These are phyloP conservation scores for Russula emetica DNA, from an alignment of 768 basidiomycete species.

Conservation along the genomic window DNA sequence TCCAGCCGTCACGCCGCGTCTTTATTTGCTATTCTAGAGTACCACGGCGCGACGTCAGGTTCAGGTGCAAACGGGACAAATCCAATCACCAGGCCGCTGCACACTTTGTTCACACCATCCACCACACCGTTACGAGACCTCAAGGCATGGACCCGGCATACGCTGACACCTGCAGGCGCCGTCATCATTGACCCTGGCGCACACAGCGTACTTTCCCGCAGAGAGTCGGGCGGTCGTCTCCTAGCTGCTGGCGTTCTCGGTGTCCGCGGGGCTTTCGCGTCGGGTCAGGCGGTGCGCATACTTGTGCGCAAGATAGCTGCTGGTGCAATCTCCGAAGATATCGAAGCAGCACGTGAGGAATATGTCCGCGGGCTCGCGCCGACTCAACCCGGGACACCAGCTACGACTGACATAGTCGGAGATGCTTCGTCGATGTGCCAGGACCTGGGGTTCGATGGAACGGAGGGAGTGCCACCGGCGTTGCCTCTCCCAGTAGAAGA, in stretches of 20 bases:
- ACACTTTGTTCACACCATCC: constrained; percentile 84
- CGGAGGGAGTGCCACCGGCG: constrained; percentile 26
- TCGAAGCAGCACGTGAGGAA: constrained; percentile 24
- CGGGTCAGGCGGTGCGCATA: constrained; percentile 90
- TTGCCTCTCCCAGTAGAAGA: constrained; percentile 33
- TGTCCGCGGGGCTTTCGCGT: constrained; percentile 85
- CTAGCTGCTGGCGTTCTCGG: constrained; percentile 89
- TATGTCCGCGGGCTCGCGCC: constrained; percentile 41
- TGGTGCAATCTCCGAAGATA: constrained; percentile 27
- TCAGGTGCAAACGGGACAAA: constrained; percentile 19
- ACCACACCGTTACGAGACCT: constrained; percentile 71
- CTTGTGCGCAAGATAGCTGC: constrained; percentile 46
- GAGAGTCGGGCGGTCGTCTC: constrained; percentile 85
- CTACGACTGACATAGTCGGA: constrained; percentile 36
- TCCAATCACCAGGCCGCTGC: constrained; percentile 55
- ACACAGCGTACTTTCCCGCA: constrained; percentile 74
- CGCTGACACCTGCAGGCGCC: constrained; percentile 81
- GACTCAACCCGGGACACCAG: constrained; percentile 56
- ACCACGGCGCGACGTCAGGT: constrained; percentile 41
- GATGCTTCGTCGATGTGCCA: constrained; percentile 29
- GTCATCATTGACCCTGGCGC: constrained; percentile 89
- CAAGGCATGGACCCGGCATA: constrained; percentile 97
- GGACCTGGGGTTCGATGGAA: constrained; percentile 24
- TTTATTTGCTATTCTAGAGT: constrained; percentile 79
- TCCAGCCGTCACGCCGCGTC: constrained; percentile 74